Conservation (phyloP, 2,329 filamentous ascomycete genomes). For the Pseudovirgaria hyperparasitica region DNA sequence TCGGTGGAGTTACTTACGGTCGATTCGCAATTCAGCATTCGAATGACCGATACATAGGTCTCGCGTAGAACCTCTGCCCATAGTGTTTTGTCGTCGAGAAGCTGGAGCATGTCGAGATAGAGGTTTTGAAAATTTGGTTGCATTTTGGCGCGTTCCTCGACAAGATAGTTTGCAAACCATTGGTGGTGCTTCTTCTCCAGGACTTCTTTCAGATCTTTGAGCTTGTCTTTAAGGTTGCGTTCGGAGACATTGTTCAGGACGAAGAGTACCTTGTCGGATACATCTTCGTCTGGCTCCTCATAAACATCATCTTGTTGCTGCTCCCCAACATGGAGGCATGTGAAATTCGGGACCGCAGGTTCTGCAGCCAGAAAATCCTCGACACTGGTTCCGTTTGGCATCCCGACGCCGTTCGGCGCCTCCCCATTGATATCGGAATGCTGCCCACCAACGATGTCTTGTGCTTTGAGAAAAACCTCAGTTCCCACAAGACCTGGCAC, state of each 20-base stretch:
- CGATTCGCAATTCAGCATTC: constrained; percentile 79
- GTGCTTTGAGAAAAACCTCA: constrained; percentile 69
- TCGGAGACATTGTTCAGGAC: constrained; percentile 94
- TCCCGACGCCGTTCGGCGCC: constrained; percentile 32
- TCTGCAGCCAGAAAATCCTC: constrained; percentile 51
- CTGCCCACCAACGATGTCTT: constrained; percentile 62
- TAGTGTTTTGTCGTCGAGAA: constrained; percentile 65
- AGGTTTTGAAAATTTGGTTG: constrained; percentile 93
- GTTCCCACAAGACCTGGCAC: constrained; percentile 74
- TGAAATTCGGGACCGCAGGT: constrained; percentile 57
- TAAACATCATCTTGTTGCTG: constrained; percentile 50
- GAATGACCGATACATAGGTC: constrained; percentile 76
- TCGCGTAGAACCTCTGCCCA: constrained; percentile 88
- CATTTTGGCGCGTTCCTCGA: constrained; percentile 91
- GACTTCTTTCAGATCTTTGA: constrained; percentile 65
- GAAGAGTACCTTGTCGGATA: constrained; percentile 89
- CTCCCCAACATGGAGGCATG: constrained; percentile 64
- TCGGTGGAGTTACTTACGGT: constrained; percentile 78
- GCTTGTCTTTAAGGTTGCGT: constrained; percentile 73
- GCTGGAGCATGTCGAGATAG: constrained; percentile 77
- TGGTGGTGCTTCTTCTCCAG: constrained; percentile 74
- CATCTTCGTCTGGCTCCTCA: constrained; percentile 71
- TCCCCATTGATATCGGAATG: constrained; percentile 44
- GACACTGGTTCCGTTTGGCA: constrained; percentile 54
- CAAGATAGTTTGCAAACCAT: constrained; percentile 92